These are phyloP conservation scores for Hyaloperonospora arabidopsidis DNA, from an alignment of 352 stramenopile genomes.

Conservation along the genomic window DNA sequence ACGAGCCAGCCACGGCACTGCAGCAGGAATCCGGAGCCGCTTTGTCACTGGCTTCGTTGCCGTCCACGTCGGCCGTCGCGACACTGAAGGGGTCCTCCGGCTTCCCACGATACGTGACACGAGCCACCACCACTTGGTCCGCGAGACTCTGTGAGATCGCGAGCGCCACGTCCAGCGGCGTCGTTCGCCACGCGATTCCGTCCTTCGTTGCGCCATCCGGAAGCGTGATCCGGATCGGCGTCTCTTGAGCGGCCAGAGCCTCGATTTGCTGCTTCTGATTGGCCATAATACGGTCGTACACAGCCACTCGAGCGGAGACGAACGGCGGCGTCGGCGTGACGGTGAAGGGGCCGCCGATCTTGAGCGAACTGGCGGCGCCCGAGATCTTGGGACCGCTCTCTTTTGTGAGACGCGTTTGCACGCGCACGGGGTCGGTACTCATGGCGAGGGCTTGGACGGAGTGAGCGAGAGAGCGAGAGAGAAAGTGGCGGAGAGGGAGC, in stretches of 20 bases:
- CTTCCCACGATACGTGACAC: constrained; percentile 80
- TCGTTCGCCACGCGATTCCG: constrained; percentile 90
- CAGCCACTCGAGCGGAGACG: constrained; percentile 56
- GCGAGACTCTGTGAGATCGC: constrained; percentile 93
- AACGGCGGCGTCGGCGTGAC: constrained; percentile 81
- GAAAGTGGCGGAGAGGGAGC: constrained; percentile 23
- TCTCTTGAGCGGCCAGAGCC: constrained; percentile 72
- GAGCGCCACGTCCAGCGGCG: constrained; percentile 93
- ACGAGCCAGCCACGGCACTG: constrained; percentile 33
- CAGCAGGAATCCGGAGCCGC: constrained; percentile 35
- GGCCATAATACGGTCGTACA: constrained; percentile 85
- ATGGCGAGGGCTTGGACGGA: constrained; percentile 7
- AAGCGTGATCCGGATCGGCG: constrained; percentile 93
- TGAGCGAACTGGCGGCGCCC: constrained; percentile 33
- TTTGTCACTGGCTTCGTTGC: constrained; percentile 69
- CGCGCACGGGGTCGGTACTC: constrained; percentile 38
- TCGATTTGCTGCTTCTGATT: constrained; percentile 59
- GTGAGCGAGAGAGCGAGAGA: constrained; percentile 4
- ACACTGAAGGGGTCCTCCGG: constrained; percentile 71
- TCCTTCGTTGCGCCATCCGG: constrained; percentile 93
- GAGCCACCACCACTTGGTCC: constrained; percentile 88
- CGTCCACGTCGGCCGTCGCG: constrained; percentile 82
- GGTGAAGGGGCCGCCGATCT: constrained; percentile 81
- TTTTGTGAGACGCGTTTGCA: constrained; percentile 74
- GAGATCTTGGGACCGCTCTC: constrained; percentile 64